Base-by-base conservation (phyloP, 805 yeast genomes). In the Torulaspora microellipsoides region DNA sequence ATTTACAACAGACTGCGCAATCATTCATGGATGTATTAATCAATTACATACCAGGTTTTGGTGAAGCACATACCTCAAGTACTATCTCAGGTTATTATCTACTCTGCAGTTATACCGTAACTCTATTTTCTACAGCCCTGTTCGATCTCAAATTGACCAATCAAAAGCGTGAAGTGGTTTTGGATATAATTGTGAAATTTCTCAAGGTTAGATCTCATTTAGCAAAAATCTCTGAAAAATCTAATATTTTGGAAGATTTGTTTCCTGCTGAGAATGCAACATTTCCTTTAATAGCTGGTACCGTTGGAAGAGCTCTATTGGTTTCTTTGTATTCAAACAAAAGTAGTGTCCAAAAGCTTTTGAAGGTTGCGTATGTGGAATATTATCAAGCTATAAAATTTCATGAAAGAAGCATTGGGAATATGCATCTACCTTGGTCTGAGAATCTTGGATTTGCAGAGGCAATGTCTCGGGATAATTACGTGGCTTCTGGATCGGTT, bases 401-500 rank as follows among this genome's bases (percentile, higher is more conserved):
- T 13, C 55, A 67, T 46, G 56, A 54, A 17, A 52, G 53, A 35
- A 58, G 56, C 34, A 51, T 57, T 25, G 52, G 55, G 2, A 43
- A 46, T 9, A 41, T 51, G 0, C 62, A 59, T 15, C 53, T 52
- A 27, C 49, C 31, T 3, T 49, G 54, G 34, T 39, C 56, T 15
- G 51, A 51, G 11, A 73, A 76, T 44, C 38, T 58, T 4, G 67
- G 60, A 0, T 67, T 78, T 17, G 71, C 72, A 33, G 49, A 52
- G 8, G 67, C 70, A 3, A 66, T 85, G 36, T 63, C 76, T 2
- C 62, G 75, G 6, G 89, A 82, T 48, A 75, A 71, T 15, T 65
- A 67, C 15, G 75, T 81, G 1, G 76, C 83, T 32, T 49, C 60
- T 6, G 90, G 93, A 25, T 72, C 81, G 15, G 80, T 83, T 25